A percentile compares a stretch with the other conserved stretches of the same genome.
These are phyloP conservation scores for Colletotrichum scovillei DNA, from an alignment of 2,329 filamentous ascomycete species.

Conservation along the genomic window DNA sequence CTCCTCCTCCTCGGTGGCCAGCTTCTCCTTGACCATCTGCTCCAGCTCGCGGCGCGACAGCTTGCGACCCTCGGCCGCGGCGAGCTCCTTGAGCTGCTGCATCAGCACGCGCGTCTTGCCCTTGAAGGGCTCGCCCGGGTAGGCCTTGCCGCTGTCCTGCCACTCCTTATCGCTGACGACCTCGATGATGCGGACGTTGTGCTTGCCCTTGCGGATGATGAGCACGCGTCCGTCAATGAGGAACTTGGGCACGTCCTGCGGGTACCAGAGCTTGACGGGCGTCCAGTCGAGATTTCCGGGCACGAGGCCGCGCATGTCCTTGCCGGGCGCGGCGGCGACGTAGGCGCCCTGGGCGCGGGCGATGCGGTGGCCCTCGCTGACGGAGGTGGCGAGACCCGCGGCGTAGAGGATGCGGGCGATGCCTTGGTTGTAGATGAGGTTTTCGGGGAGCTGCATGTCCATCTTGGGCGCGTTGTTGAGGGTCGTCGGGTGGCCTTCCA, in stretches of 20 bases:
- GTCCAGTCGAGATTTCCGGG: constrained; percentile 69
- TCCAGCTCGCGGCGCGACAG: constrained; percentile 43
- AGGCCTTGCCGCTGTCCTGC: constrained; percentile 58
- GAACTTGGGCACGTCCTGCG: constrained; percentile 67
- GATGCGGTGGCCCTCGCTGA: constrained; percentile 69
- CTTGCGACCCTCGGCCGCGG: constrained; percentile 44
- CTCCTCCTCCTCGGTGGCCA: constrained; percentile 36
- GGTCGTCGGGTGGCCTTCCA: constrained; percentile 38
- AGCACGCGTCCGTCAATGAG: constrained; percentile 69
- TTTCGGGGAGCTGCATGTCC: constrained; percentile 69
- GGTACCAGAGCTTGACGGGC: constrained; percentile 69
- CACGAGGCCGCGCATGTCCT: constrained; percentile 54
- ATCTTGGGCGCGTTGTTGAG: constrained; percentile 61
- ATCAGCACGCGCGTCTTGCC: constrained; percentile 59
- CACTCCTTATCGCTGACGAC: constrained; percentile 68
- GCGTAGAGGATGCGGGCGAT: constrained; percentile 71
- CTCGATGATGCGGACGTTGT: constrained; percentile 71
- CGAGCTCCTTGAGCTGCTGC: constrained; percentile 48
- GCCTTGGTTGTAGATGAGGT: constrained; percentile 63
- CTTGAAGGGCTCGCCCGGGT: constrained; percentile 64
- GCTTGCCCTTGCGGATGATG: constrained; percentile 72
- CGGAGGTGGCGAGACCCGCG: constrained; percentile 67
- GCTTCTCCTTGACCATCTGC: constrained; percentile 42
- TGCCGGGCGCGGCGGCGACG: constrained; percentile 64
- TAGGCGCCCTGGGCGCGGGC: constrained; percentile 68